phyloP scores from a whole-genome alignment of 495 filamentous ascomycete species.

The Neurospora africana region DNA sequence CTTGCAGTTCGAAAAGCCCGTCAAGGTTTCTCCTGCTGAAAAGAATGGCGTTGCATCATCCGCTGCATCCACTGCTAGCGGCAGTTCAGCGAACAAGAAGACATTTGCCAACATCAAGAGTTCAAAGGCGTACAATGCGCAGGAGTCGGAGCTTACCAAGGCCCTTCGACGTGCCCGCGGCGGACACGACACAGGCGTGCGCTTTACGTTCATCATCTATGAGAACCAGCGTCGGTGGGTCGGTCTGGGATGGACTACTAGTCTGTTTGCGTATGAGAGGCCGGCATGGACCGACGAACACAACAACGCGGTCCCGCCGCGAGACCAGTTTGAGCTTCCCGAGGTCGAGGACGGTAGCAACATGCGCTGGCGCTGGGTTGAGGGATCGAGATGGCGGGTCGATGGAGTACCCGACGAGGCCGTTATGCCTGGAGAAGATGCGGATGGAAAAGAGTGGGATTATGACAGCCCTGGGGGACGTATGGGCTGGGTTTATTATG shows the following conservation, averaged over 20 bases:
- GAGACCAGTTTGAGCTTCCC: conserved; percentile 76
- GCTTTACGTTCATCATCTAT: conserved; percentile 91
- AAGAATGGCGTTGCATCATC: conserved; percentile 4
- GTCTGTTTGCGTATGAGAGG: conserved; percentile 78
- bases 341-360: conserved; percentile 66
- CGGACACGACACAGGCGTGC: conserved; percentile 57
- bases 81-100: conserved; percentile 1
- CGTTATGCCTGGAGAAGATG: conserved; percentile 24
- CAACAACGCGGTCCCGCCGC: conserved; percentile 64
- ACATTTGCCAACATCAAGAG: conserved; percentile 1
- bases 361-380: conserved; percentile 83
- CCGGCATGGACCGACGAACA: conserved; percentile 94
- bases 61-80: conserved; percentile 9
- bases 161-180: conserved; percentile 23
- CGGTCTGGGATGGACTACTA: conserved; percentile 89
- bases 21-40: conserved; percentile 12
- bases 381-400: conserved; percentile 73
- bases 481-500: conserved; percentile 91
- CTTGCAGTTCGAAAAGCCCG: conserved; percentile 49
- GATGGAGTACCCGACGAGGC: conserved; percentile 58
- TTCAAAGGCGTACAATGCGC: conserved; percentile 5
- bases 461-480: conserved; percentile 48
- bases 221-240: conserved; percentile 97
- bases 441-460: conserved; percentile 32
- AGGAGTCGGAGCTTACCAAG: conserved; percentile 29